A percentile compares a stretch with the other conserved stretches of the same genome.
Conservation (phyloP, 495 filamentous ascomycete genomes). For the Neurospora sp. region DNA sequence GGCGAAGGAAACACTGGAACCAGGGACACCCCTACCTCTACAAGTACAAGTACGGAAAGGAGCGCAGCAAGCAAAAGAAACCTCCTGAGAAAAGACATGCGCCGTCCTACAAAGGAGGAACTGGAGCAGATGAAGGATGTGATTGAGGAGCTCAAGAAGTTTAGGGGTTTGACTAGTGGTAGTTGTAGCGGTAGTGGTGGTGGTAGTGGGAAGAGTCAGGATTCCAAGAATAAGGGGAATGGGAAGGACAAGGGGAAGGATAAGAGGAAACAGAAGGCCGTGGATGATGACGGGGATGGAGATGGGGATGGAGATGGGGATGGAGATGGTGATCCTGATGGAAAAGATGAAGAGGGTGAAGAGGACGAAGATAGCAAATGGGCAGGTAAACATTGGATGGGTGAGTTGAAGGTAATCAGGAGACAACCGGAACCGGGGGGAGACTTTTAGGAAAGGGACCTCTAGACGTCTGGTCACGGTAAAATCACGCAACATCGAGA, state of each 20-base stretch:
- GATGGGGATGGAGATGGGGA: too few relatives aligned
- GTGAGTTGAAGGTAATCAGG: slow-evolving; percentile 17
- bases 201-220: too few relatives aligned
- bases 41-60: slow-evolving; percentile 14
- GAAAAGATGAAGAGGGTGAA: background rate
- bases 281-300: background rate
- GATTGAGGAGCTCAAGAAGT: slow-evolving; percentile 26
- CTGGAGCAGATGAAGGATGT: slow-evolving; percentile 27
- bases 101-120: slow-evolving; percentile 9
- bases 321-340: background rate
- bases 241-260: background rate
- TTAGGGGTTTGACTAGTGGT: slow-evolving; percentile 14
- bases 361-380: background rate
- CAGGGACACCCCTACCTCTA: slow-evolving; percentile 2
- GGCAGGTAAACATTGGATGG: background rate
- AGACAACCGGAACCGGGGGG: slow-evolving; percentile 36
- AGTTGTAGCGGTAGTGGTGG: background rate
- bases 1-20: background rate
- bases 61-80: background rate
- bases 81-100: slow-evolving; percentile 7
- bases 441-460: background rate
- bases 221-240: background rate
- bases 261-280: background rate
- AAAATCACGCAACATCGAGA: too few relatives aligned
- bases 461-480: background rate